A percentile compares a stretch with the other conserved stretches of the same genome.
These are phyloP conservation scores for Lichtheimia ornata DNA, from an alignment of 371 early-diverging fungal species.

Conservation along the genomic window DNA sequence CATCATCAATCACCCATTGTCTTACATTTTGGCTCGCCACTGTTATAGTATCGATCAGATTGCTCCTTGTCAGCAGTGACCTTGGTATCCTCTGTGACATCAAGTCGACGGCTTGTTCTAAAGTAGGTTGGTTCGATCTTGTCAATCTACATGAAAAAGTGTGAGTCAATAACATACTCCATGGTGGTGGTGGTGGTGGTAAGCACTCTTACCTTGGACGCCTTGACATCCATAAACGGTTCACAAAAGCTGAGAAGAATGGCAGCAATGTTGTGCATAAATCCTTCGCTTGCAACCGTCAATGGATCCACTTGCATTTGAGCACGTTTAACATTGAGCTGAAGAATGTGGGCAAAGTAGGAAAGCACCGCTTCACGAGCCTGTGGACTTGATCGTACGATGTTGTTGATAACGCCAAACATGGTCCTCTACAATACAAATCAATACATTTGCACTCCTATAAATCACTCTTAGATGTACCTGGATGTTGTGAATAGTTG, in stretches of 20 bases:
- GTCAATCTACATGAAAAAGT: slow-evolving; percentile 37
- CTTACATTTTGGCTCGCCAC: slow-evolving; percentile 12
- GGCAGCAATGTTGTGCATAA: slow-evolving; percentile 77
- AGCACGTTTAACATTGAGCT: slow-evolving; percentile 75
- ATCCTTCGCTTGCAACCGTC: slow-evolving; percentile 85
- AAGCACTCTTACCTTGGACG: slow-evolving; percentile 56
- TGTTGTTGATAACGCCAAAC: slow-evolving; percentile 67
- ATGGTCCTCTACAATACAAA: slow-evolving; percentile 49
- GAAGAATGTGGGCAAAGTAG: slow-evolving; percentile 66
- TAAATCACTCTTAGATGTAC: slow-evolving; percentile 24
- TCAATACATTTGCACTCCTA: background rate
- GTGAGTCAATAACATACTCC: background rate
- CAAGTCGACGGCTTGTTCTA: slow-evolving; percentile 48
- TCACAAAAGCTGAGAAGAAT: slow-evolving; percentile 74
- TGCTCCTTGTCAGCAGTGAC: slow-evolving; percentile 76
- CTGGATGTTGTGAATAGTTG: slow-evolving; percentile 64
- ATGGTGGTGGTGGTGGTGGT: no score
- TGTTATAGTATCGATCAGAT: slow-evolving; percentile 60
- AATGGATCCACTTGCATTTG: slow-evolving; percentile 83
- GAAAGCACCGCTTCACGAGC: slow-evolving; percentile 61
- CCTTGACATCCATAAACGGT: slow-evolving; percentile 80
- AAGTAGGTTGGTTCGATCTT: slow-evolving; percentile 78
- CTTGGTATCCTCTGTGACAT: slow-evolving; percentile 75
- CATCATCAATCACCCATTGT: background rate
- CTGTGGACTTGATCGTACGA: slow-evolving; percentile 69